Conservation (phyloP, 1,284 basidiomycete species). For the Binderoboletus segoi region DNA sequence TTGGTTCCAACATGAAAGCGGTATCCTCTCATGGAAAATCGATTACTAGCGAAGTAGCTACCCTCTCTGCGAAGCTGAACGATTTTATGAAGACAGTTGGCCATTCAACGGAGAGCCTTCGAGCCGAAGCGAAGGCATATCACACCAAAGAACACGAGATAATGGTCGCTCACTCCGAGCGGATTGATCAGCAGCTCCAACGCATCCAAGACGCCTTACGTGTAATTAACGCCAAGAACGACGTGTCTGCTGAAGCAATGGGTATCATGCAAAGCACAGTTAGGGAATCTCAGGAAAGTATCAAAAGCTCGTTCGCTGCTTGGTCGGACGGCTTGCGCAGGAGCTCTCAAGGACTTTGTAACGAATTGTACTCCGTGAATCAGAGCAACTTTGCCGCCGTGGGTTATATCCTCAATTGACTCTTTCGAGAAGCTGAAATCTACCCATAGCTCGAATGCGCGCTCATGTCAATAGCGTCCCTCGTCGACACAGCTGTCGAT, state of each 20-base stretch:
- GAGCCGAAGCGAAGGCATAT: constrained; percentile 58
- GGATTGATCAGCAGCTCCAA: constrained; percentile 64
- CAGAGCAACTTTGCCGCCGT: constrained; percentile 48
- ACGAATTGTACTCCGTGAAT: constrained; percentile 46
- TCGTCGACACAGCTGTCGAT: constrained; percentile 62
- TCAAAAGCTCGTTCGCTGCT: constrained; percentile 52
- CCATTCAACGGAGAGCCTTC: constrained; percentile 56
- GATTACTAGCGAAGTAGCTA: constrained; percentile 52
- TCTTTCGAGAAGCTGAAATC: not conserved
- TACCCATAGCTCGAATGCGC: constrained; percentile 52
- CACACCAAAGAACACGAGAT: constrained; percentile 58
- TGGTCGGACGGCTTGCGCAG: constrained; percentile 58
- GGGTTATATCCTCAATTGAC: constrained; percentile 22
- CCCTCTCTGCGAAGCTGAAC: constrained; percentile 60
- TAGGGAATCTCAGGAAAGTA: constrained; percentile 52
- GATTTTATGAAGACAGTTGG: constrained; percentile 63
- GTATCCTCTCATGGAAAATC: constrained; percentile 65
- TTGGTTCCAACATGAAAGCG: constrained; percentile 67
- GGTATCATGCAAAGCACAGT: constrained; percentile 49
- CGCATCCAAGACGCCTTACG: constrained; percentile 59
- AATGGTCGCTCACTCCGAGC: constrained; percentile 52
- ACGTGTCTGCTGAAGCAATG: constrained; percentile 56
- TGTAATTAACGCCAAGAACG: constrained; percentile 59
- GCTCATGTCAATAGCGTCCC: constrained; percentile 50
- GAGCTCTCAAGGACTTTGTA: constrained; percentile 50